These are phyloP conservation scores for Alternaria gaisen DNA, from an alignment of 2,329 filamentous ascomycete genomes.

Conservation along the genomic window DNA sequence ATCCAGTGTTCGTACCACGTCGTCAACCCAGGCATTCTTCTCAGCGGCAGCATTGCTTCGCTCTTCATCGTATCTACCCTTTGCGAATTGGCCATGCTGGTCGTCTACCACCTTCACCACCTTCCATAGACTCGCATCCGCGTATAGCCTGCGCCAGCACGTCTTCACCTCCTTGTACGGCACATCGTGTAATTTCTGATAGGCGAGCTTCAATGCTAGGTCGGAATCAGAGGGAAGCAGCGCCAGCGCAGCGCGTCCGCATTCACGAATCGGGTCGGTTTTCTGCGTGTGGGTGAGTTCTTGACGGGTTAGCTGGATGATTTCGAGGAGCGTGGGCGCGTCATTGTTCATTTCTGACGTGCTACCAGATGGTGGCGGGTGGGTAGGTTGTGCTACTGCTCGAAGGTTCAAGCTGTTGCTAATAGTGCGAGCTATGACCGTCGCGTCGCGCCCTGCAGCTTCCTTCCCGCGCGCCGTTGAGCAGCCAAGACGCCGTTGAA, in stretches of 20 bases:
- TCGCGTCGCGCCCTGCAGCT: neutral
- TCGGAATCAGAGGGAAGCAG: constrained; percentile 52
- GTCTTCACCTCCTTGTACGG: constrained; percentile 71
- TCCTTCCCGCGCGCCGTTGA: constrained; percentile 20
- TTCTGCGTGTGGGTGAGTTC: constrained; percentile 32
- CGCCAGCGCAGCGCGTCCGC: constrained; percentile 52
- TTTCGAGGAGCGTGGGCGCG: constrained; percentile 35
- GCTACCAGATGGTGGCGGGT: neutral
- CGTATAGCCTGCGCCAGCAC: constrained; percentile 76
- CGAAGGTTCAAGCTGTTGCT: constrained; percentile 5
- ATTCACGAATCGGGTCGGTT: constrained; percentile 48
- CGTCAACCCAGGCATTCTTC: constrained; percentile 59
- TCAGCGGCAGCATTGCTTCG: constrained; percentile 24
- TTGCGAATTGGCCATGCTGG: neutral
- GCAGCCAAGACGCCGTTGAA: constrained; percentile 18
- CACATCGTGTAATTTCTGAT: constrained; percentile 74
- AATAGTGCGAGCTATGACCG: constrained; percentile 19
- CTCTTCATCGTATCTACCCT: neutral
- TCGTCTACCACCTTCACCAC: constrained; percentile 53
- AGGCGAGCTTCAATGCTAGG: constrained; percentile 67
- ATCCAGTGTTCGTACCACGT: constrained; percentile 74
- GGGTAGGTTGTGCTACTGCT: neutral
- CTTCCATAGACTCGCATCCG: constrained; percentile 73
- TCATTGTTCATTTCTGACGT: constrained; percentile 15
- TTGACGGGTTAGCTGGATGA: constrained; percentile 34